phyloP scores from a whole-genome alignment of 805 yeast species.

The Cyberlindnera misumaiensis region DNA sequence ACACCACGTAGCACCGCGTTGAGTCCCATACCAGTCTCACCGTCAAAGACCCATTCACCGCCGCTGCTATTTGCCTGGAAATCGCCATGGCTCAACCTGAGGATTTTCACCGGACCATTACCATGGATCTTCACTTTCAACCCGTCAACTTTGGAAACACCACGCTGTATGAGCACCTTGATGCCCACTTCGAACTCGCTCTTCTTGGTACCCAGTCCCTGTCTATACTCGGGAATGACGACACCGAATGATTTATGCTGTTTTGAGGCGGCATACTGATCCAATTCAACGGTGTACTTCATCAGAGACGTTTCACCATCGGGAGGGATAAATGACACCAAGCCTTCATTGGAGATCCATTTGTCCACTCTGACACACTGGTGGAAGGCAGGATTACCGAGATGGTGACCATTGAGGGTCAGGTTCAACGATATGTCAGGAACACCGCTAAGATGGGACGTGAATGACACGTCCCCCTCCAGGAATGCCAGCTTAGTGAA shows the following conservation, averaged over 20 bases:
- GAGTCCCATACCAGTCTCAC: slow-evolving; percentile 52
- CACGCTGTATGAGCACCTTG: slow-evolving; percentile 30
- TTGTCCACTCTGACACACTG: slow-evolving; percentile 50
- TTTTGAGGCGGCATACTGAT: slow-evolving; percentile 14
- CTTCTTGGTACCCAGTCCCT: slow-evolving; percentile 27
- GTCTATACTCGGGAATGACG: slow-evolving; percentile 24
- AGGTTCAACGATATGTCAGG: slow-evolving; percentile 64
- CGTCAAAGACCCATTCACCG: slow-evolving; percentile 67
- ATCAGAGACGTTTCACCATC: slow-evolving; percentile 67
- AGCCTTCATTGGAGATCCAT: slow-evolving; percentile 43
- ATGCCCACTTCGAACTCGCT: slow-evolving; percentile 34
- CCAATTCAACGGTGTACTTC: slow-evolving; percentile 55
- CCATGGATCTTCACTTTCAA: slow-evolving; percentile 34
- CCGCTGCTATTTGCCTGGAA: slow-evolving; percentile 47
- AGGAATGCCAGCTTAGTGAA: slow-evolving; percentile 47
- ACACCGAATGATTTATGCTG: slow-evolving; percentile 21
- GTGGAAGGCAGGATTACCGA: slow-evolving; percentile 64
- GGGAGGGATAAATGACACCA: slow-evolving; percentile 74
- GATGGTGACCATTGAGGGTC: slow-evolving; percentile 36
- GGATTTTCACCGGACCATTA: slow-evolving; percentile 39
- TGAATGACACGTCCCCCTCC: slow-evolving; percentile 56
- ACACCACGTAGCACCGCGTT: slow-evolving; percentile 63
- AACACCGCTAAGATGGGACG: slow-evolving; percentile 66
- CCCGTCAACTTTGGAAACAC: slow-evolving; percentile 41
- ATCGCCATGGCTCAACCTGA: slow-evolving; percentile 74